A percentile compares a stretch with the other conserved stretches of the same genome.
Conservation (phyloP, 2,329 filamentous ascomycete genomes). For the Alternaria consortialis region DNA sequence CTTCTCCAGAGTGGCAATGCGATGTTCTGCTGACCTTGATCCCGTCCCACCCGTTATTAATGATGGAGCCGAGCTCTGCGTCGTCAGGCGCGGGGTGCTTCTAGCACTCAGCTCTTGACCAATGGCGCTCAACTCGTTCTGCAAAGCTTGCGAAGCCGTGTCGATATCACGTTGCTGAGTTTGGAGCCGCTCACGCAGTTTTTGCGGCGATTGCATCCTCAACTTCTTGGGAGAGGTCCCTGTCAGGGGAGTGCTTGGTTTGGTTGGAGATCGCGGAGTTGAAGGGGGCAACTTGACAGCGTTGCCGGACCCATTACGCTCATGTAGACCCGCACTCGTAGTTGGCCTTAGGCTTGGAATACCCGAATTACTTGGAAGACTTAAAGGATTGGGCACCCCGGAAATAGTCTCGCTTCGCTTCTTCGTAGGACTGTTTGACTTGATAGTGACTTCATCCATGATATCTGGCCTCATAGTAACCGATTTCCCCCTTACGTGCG, state of each 20-base stretch:
- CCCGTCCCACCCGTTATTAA: constrained; percentile 27
- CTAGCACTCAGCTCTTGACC: constrained; percentile 75
- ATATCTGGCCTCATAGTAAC: constrained; percentile 28
- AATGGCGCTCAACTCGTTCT: constrained; percentile 81
- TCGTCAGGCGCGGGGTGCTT: constrained; percentile 42
- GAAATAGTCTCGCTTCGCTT: constrained; percentile 58
- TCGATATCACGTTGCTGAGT: constrained; percentile 79
- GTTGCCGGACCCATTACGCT: constrained; percentile 60
- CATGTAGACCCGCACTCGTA: constrained; percentile 56
- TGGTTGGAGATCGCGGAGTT: constrained; percentile 42
- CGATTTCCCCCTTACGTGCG: constrained; percentile 36
- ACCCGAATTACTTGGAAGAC: constrained; percentile 38
- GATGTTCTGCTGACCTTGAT: constrained; percentile 58
- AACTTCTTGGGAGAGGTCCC: constrained; percentile 41
- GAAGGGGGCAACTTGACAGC: constrained; percentile 67
- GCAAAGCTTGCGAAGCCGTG: constrained; percentile 73
- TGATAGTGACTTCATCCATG: constrained; percentile 51
- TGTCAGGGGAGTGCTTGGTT: constrained; percentile 27
- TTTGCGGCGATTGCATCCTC: constrained; percentile 68
- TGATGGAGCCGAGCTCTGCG: constrained; percentile 41
- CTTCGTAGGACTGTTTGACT: constrained; percentile 53
- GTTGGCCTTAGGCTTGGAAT: constrained; percentile 61
- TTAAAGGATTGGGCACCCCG: constrained; percentile 57
- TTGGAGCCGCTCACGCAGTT: constrained; percentile 82
- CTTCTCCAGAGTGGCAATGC: constrained; percentile 73